Percentiles rank a stretch among this genome's conserved stretches.
Evolutionary conservation across 2,329 filamentous ascomycete genomes (phyloP).

Genomic region (Neopestalotiopsis sp.): DNA sequence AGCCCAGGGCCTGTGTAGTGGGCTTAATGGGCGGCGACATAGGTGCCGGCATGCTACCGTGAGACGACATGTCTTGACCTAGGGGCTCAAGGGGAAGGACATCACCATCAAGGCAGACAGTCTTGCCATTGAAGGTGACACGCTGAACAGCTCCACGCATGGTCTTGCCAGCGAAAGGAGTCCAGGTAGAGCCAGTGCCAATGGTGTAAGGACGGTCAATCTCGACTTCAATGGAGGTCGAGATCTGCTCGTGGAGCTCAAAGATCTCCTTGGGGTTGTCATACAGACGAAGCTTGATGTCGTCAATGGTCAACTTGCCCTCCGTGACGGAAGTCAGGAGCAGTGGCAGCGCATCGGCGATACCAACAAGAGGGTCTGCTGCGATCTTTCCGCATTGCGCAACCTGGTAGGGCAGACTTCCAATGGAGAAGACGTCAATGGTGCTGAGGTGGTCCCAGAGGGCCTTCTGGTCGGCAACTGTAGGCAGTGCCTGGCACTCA

Average conservation of each 20-base stretch:
- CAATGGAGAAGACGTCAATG: slow-evolving; percentile 82
- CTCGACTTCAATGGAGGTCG: slow-evolving; percentile 76
- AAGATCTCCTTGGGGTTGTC: slow-evolving; percentile 84
- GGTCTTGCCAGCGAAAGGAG: slow-evolving; percentile 72
- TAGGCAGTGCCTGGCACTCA: slow-evolving; percentile 69
- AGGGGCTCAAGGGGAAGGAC: slow-evolving; percentile 59
- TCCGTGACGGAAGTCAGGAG: slow-evolving; percentile 78
- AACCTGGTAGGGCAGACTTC: slow-evolving; percentile 79
- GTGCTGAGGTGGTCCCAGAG: slow-evolving; percentile 76
- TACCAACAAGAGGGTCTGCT: slow-evolving; percentile 67
- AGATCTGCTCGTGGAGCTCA: slow-evolving; percentile 80
- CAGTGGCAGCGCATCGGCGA: slow-evolving; percentile 75
- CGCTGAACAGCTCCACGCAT: slow-evolving; percentile 75
- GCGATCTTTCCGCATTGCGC: slow-evolving; percentile 58
- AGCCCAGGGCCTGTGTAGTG: slow-evolving; percentile 42
- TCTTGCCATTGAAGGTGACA: slow-evolving; percentile 77
- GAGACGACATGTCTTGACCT: slow-evolving; percentile 79
- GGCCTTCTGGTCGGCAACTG: slow-evolving; percentile 70
- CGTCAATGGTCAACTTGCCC: slow-evolving; percentile 74
- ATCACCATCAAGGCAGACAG: slow-evolving; percentile 76
- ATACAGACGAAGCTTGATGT: slow-evolving; percentile 73
- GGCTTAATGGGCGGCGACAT: slow-evolving; percentile 66
- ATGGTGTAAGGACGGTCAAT: slow-evolving; percentile 73
- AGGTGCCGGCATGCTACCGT: slow-evolving; percentile 54
- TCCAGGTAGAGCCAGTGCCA: slow-evolving; percentile 61